Conservation (phyloP, 2,329 filamentous ascomycete species). For the Albifimbria verrucaria region DNA sequence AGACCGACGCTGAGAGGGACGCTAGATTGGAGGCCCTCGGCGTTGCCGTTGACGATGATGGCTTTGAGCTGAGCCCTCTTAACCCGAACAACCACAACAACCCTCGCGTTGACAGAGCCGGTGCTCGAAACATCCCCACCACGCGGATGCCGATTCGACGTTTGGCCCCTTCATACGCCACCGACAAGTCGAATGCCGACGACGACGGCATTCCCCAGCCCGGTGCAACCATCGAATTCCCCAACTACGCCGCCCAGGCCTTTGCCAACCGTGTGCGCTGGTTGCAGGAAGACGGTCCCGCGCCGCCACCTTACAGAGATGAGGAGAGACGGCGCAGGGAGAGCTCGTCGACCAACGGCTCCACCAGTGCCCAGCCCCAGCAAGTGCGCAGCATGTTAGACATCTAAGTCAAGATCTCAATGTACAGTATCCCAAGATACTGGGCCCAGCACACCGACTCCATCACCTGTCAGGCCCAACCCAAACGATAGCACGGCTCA, state of each 20-base stretch:
- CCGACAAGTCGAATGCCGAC: conserved; percentile 27
- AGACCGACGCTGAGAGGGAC: conserved; percentile 35
- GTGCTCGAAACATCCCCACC: conserved; percentile 20
- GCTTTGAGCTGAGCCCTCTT: conserved; percentile 30
- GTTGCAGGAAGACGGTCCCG: conserved; percentile 40
- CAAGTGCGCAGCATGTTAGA: conserved; percentile 58
- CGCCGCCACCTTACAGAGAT: conserved; percentile 37
- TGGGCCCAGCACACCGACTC: no score
- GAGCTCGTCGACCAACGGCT: conserved; percentile 44
- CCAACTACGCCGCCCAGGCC: conserved; percentile 29
- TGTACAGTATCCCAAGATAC: no score
- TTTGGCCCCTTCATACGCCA: not conserved
- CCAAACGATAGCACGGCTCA: no score
- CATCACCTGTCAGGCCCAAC: no score
- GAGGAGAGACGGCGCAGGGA: conserved; percentile 30
- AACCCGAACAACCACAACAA: conserved; percentile 18
- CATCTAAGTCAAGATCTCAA: no score
- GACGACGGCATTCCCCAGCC: conserved; percentile 39
- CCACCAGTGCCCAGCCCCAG: conserved; percentile 44
- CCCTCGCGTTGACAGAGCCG: conserved; percentile 23
- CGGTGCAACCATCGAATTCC: conserved; percentile 48
- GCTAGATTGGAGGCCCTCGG: conserved; percentile 28
- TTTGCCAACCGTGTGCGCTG: conserved; percentile 34
- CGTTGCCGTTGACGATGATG: conserved; percentile 23
- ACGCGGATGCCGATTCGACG: no score